Base-by-base conservation (phyloP, 768 basidiomycete species). In the Collybia mongolica region DNA sequence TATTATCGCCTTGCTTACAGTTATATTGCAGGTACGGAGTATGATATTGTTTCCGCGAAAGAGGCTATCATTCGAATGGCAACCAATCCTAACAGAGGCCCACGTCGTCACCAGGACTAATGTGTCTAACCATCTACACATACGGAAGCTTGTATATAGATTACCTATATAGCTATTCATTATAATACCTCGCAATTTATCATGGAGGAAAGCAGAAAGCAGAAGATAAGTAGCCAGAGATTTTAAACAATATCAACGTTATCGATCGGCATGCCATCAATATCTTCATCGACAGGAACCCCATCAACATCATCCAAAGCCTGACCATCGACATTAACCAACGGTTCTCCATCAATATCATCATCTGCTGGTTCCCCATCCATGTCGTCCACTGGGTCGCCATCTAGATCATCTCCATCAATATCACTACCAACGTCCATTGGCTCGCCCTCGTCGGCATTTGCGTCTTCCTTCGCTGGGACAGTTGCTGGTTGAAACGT, bases 401-500 rank as follows among this genome's bases (percentile, higher is more conserved):
- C 82, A 55, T 82, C 81, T 8, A 80, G 64, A 49, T 71, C 72
- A 46, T 74, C 74, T 0, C 76, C 71, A 58, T 76, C 67, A 38
- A 69, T 66, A 55, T 80, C 72, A 18, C 57, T 62, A 22, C n/a
- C 52, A 6, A 58, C 51, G 28, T 70, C 65, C 59, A 77, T 57
- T 2, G 75, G 69, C 36, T 59, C 52, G 9, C 48, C 55, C 9
- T 58, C 69, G 29, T 57, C 68, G 8, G 57, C 48, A 24, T 64
- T 53, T 2, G 59, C 32, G 6, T 55, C 40, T 5, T 44, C 65
- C 1, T 57, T 63, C 15, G 59, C 61, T n/a, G 68, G 62, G 42
- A 72, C 74, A 17, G 77, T 76, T 1, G 90, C 88, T 11, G 84
- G 84, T 60, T 85, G 83, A 73, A 93, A 93, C 12, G 86, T 77